phyloP scores from a whole-genome alignment of 495 filamentous ascomycete species.

The Glonium stellatum region DNA sequence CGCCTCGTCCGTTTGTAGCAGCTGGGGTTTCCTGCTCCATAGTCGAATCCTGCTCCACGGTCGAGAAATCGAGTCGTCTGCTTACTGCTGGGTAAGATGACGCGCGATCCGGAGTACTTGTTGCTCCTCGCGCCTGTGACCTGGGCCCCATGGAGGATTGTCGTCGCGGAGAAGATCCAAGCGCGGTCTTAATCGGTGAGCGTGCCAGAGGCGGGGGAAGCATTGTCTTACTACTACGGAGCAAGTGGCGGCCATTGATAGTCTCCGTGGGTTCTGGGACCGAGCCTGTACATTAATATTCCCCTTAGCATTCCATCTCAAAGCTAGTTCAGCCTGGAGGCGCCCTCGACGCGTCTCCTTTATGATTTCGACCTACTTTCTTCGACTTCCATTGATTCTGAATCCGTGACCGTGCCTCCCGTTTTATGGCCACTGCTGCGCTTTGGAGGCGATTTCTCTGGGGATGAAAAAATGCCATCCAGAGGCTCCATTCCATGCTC shows the following conservation, averaged over 20 bases:
- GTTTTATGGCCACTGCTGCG: conserved; percentile 35
- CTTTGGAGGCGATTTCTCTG: conserved; percentile 52
- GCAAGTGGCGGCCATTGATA: conserved; percentile 29
- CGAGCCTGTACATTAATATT: conserved; percentile 34
- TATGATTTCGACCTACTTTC: conserved; percentile 35
- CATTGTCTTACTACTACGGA: conserved; percentile 33
- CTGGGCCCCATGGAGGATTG: conserved; percentile 39
- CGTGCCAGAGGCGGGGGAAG: conserved; percentile 43
- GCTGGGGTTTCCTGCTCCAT: conserved; percentile 18
- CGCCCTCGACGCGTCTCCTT: conserved; percentile 1
- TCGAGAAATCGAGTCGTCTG: conserved; percentile 42
- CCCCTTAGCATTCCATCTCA: neutral
- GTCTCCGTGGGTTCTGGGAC: conserved; percentile 41
- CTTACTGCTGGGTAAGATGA: conserved; percentile 30
- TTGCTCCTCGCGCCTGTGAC: neutral
- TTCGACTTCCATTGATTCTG: conserved; percentile 42
- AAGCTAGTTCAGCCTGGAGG: neutral
- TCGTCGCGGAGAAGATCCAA: conserved; percentile 52
- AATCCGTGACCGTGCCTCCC: conserved; percentile 32
- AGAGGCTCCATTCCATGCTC: conserved; percentile 87
- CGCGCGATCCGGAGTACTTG: conserved; percentile 14
- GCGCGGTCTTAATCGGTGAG: conserved; percentile 49
- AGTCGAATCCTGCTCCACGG: conserved; percentile 17
- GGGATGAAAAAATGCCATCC: conserved; percentile 82
- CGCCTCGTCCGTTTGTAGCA: conserved; percentile 6